Evolutionary conservation across 2,329 filamentous ascomycete species (phyloP).

Genomic region (Apiospora aurea): DNA sequence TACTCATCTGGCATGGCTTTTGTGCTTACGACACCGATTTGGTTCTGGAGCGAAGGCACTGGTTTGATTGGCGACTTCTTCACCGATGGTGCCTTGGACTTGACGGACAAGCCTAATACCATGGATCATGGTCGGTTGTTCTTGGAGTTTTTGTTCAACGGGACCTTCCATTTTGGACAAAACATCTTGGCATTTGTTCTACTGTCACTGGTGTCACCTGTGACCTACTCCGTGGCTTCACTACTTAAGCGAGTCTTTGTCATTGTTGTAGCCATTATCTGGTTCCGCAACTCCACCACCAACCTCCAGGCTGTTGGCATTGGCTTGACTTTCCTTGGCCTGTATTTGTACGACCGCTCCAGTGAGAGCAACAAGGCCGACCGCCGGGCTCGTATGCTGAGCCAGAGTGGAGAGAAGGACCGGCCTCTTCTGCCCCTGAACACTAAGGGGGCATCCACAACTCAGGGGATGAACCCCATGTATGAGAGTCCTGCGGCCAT

Average conservation of each 20-base stretch:
- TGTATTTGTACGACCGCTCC: constrained; percentile 95
- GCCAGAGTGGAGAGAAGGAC: constrained; percentile 48
- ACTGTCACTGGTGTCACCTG: constrained; percentile 90
- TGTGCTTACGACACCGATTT: constrained; percentile 85
- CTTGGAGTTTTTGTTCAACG: constrained; percentile 96
- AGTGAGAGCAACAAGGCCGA: constrained; percentile 89
- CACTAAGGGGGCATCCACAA: constrained; percentile 46
- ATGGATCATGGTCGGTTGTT: constrained; percentile 77
- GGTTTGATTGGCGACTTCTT: constrained; percentile 79
- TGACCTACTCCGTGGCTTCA: constrained; percentile 95
- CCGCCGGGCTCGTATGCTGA: constrained; percentile 75
- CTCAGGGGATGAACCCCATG: constrained; percentile 32
- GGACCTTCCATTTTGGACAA: constrained; percentile 94
- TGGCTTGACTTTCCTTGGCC: constrained; percentile 83
- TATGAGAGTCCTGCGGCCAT: constrained; percentile 48
- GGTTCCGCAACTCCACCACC: constrained; percentile 93
- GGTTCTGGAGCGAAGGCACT: constrained; percentile 91
- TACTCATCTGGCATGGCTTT: constrained; percentile 97
- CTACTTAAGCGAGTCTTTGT: constrained; percentile 98
- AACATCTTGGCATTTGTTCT: constrained; percentile 95
- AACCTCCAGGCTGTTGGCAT: constrained; percentile 85
- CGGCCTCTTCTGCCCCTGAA: constrained; percentile 73
- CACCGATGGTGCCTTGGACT: constrained; percentile 77
- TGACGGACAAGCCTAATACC: constrained; percentile 66
- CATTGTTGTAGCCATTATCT: constrained; percentile 91